Evolutionary conservation across 2,329 filamentous ascomycete species (phyloP), one percentile per base, ranked within the genome.

Genomic region (Geosmithia putterillii): DNA sequence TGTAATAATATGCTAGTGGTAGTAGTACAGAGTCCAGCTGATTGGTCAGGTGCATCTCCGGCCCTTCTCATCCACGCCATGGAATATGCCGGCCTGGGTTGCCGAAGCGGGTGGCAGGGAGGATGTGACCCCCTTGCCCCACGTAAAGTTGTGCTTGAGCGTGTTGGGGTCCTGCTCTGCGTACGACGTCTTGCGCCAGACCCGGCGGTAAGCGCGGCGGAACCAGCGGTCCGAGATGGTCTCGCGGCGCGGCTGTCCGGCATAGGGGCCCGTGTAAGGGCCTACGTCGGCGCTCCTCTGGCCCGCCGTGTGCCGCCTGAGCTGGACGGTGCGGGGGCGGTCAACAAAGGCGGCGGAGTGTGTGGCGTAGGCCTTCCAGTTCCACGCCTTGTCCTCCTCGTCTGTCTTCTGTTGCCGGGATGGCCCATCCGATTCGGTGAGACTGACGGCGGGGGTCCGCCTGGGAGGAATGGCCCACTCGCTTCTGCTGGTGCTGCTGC

Each of bases 171-270:
- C 51, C 39, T 59, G 52, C 23, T 62, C 54, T 54, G 73, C 63
- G 9, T 57, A 64, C 0, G 73, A 55, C 2, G 65, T 66, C 45
- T 65, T 50, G 45, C 61, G 52, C 71, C 70, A 76, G 1, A 69
- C 51, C 23, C 58, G 56, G 3, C 50, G 52, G 48, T 77, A 75
- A 17, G 74, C 52, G 25, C 74, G 65, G 9, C 64, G 63, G 54
- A 73, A 67, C 45, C 61, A 61, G 38, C 73, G 62, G 3, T 35
- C 25, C 3, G 40, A 36, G 5, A 42, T 12, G 10, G 17, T 25
- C n/a, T 42, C 25, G 22, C 40, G 22, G 5, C 8, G 40, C 6
- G 25, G 18, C 17, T 42, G 10, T 7, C 40, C 40, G 17, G n/a
- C 8, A 32, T 20, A 42, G 10, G 40, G 40, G 4, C 25, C 18